Conservation (phyloP, 306 rosid species). For the Ormosia semicastrata region DNA sequence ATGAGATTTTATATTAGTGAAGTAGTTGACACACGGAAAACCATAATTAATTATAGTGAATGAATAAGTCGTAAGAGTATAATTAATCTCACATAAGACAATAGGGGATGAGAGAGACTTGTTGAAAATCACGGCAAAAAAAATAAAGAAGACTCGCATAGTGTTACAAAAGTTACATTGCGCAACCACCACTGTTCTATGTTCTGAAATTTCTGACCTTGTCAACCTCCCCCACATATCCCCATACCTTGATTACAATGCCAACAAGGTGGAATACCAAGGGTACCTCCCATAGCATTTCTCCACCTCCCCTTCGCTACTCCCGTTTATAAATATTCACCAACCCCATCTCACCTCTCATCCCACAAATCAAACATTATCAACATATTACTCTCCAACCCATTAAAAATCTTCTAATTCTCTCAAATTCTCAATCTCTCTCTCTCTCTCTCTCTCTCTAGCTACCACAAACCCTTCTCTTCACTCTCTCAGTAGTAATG, state of each 20-base stretch:
- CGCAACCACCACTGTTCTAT: not conserved
- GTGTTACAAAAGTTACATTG: not conserved
- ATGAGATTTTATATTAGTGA: not conserved
- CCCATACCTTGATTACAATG: not conserved
- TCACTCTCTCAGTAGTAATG: not conserved
- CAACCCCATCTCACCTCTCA: not conserved
- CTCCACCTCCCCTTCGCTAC: not conserved
- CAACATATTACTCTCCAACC: not conserved
- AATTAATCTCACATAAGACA: not conserved
- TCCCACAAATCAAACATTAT: not conserved
- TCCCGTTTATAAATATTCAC: not conserved
- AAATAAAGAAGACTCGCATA: not conserved
- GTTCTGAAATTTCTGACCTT: constrained; percentile 4
- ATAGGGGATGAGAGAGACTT: not conserved
- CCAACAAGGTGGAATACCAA: not conserved
- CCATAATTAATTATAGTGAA: not conserved
- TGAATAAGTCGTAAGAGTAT: not conserved
- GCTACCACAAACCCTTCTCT: not conserved
- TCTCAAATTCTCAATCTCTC: not conserved
- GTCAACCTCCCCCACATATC: constrained; percentile 13
- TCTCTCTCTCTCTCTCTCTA: not conserved
- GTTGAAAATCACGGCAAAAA: not conserved
- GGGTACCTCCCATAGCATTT: not conserved
- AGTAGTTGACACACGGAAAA: not conserved
- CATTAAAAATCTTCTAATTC: not conserved